A percentile compares a stretch with the other conserved stretches of the same genome.
Conservation (phyloP, 2,329 filamentous ascomycete species). For the Phyllosticta citriasiana region DNA sequence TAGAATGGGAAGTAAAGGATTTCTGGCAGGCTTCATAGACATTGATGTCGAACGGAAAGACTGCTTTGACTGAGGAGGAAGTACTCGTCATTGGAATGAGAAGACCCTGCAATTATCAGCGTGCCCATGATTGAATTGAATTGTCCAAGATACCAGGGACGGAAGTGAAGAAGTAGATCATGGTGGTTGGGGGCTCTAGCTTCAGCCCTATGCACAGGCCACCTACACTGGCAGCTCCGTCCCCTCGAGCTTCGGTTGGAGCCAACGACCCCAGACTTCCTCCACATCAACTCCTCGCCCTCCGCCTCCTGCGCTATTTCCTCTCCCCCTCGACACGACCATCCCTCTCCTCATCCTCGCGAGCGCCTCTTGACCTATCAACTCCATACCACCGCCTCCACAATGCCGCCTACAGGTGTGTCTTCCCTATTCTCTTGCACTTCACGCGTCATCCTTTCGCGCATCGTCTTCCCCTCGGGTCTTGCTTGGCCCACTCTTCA, state of each 20-base stretch:
- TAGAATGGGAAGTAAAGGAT: too few species aligned
- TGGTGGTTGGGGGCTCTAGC: background rate
- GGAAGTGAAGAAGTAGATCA: background rate
- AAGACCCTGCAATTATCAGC: too few species aligned
- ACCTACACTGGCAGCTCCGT: background rate
- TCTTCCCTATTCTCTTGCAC: background rate
- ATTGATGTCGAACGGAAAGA: too few species aligned
- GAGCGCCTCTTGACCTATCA: background rate
- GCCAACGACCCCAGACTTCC: background rate
- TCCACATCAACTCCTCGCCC: background rate
- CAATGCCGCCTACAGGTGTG: conserved; percentile 8
- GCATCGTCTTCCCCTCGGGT: background rate
- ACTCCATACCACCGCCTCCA: background rate
- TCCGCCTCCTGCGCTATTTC: background rate
- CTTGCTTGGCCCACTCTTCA: background rate
- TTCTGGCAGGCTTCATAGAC: too few species aligned
- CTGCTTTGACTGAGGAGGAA: too few species aligned
- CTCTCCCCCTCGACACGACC: background rate
- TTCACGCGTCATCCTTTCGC: background rate
- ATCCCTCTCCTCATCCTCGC: background rate
- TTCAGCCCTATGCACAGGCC: background rate
- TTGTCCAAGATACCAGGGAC: background rate
- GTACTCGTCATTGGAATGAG: too few species aligned
- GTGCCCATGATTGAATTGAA: background rate
- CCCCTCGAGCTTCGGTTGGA: background rate